A percentile compares a stretch with the other conserved stretches of the same genome.
These are phyloP conservation scores for peach (Prunus persica) DNA, from an alignment of 306 rosid species.

Conservation along the genomic window Prunus_persica_NCBIv2 NC_034012.1:7637001-7637500, in stretches of 20 bases:
- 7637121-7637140: not conserved
- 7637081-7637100: not conserved
- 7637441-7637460: not conserved
- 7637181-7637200: not conserved
- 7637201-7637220: not conserved
- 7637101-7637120: not conserved
- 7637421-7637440: not conserved
- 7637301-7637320: not conserved
- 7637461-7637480: not conserved
- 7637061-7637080: not conserved
- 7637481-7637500: conserved; percentile 2
- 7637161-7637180: conserved; percentile 7
- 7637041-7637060: not conserved
- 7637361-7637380: not conserved
- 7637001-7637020: not conserved
- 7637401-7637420: not conserved
- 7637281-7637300: conserved; percentile 1
- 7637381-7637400: not conserved
- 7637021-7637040: not conserved
- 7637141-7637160: not conserved
- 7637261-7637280: conserved; percentile 14
- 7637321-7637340: not conserved
- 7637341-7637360: not conserved
- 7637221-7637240: conserved; percentile 1
- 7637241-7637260: not conserved